Base-by-base conservation (phyloP, 2,329 filamentous ascomycete species). In the Aspergillus oerlinghausenensis region DNA sequence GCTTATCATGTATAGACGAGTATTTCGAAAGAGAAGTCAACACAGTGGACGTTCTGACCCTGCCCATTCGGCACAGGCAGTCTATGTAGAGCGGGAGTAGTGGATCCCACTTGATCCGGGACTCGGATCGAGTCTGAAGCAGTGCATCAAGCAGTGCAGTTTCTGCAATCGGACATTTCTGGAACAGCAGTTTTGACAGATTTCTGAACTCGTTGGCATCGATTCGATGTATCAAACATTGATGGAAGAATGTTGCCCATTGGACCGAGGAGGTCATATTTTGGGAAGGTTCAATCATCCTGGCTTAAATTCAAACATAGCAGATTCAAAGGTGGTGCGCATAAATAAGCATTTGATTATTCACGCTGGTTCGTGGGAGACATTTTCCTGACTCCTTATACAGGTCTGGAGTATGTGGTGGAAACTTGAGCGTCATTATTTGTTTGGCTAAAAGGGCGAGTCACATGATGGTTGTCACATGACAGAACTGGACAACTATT, bases 71-170 rank as follows among this genome's bases (percentile, higher is more conserved):
- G 55, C 70, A 72, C 14, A 77, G 59, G 35, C 67, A 66, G 55
- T 76, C 73, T 38, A 75, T 67, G 62, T 77, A 77, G 14, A 73
- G 63, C 9, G 75, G 75, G 55, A 76, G 63, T 35, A 76, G 60
- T n/a, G 75, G 75, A 56, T 77, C 75, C 73, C 74, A 77, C 47
- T 69, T 65, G 52, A 74, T 62, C 38, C 62, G 65, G 6, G 71
- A 69, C 23, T 65, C 60, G 5, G 65, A 60, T 40, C 70, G 71
- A n/a, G 68, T 65, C 40, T 71, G 67, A 2, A 76, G 60, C 38
- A 77, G 59, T 5, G 70, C 58, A 55, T 75, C 70, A 3, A 76
- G 57, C 11, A 77, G 63, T 38, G 65, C 56, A n/a, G 59, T 56
- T 49, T 71, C 69, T 1, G 68, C 58, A 29, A 77, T 60, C 0